These are phyloP conservation scores for Angomonas desouzai DNA, from an alignment of 208 protist genomes.

Conservation along the genomic window DNA sequence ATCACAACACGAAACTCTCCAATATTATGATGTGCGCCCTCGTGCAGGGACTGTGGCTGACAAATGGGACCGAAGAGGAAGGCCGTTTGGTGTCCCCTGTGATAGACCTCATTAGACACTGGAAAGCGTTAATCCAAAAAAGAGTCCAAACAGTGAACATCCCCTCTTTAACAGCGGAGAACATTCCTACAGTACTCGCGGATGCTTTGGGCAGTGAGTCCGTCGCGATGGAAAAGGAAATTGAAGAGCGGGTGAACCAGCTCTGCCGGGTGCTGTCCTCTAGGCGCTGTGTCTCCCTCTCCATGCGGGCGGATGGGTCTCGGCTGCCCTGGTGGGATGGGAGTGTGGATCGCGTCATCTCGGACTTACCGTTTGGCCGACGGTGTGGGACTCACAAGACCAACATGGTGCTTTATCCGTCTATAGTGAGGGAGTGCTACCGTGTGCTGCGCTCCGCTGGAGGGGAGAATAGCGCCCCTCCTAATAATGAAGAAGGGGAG, in stretches of 20 bases:
- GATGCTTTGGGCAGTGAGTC: background rate
- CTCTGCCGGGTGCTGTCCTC: background rate
- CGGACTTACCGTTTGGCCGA: conserved; percentile 64
- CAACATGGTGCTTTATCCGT: conserved; percentile 46
- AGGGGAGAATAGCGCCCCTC: no score
- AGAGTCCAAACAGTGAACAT: background rate
- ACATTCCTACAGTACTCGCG: background rate
- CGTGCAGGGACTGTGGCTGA: background rate
- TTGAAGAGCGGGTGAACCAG: background rate
- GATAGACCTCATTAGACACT: background rate
- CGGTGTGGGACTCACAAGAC: conserved; percentile 49
- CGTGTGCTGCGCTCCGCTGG: conserved; percentile 22
- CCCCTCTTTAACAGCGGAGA: background rate
- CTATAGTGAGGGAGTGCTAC: conserved; percentile 37
- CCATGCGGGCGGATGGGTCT: conserved; percentile 34
- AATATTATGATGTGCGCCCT: background rate
- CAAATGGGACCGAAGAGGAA: background rate
- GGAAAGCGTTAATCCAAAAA: background rate
- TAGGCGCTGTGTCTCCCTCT: background rate
- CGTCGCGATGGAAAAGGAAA: background rate
- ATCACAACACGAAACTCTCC: background rate
- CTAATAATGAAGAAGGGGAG: background rate
- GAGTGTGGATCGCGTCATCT: conserved; percentile 49
- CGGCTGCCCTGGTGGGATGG: conserved; percentile 27
- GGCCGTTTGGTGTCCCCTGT: background rate